Conservation (phyloP, 768 basidiomycete species). For the Termitomyces heimii region DNA sequence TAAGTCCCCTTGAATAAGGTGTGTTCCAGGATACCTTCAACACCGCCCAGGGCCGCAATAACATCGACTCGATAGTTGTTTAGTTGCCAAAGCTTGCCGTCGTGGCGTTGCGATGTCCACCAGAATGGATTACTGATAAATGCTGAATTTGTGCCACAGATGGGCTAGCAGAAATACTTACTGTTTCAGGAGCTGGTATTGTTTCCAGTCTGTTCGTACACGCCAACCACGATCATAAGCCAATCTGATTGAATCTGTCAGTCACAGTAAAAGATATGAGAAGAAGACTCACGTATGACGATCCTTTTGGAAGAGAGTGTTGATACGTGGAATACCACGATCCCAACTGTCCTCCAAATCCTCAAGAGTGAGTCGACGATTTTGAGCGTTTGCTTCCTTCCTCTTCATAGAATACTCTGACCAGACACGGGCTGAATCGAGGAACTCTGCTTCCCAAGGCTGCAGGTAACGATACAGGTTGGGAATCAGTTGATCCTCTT, state of each 20-base stretch:
- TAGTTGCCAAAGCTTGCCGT: conserved; percentile 93
- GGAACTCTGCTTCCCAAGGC: conserved; percentile 96
- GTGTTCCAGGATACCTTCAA: conserved; percentile 95
- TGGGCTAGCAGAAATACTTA: conserved; percentile 27
- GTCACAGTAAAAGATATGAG: conserved; percentile 26
- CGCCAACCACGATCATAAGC: conserved; percentile 99
- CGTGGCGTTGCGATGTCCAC: conserved; percentile 98
- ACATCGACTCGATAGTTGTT: conserved; percentile 99
- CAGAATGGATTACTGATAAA: conserved; percentile 85
- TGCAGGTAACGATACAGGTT: conserved; percentile 96
- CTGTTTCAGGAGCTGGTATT: conserved; percentile 92
- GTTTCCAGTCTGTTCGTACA: conserved; percentile 96
- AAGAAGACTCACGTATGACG: conserved; percentile 66
- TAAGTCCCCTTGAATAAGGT: conserved; percentile 97
- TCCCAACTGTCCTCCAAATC: conserved; percentile 99
- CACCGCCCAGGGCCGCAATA: conserved; percentile 95
- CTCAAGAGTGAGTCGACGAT: conserved; percentile 92
- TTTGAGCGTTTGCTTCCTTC: conserved; percentile 99
- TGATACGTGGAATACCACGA: conserved; percentile 96
- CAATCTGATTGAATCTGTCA: conserved; percentile 25
- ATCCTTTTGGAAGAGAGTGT: conserved; percentile 98
- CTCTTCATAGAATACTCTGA: conserved; percentile 99
- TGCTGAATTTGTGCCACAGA: background rate
- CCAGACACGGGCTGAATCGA: conserved; percentile 99
- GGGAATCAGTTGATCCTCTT: conserved; percentile 92